Evolutionary conservation across 78 protist genomes (phyloP).

Genomic region (Dictyostelium capitatum): DNA sequence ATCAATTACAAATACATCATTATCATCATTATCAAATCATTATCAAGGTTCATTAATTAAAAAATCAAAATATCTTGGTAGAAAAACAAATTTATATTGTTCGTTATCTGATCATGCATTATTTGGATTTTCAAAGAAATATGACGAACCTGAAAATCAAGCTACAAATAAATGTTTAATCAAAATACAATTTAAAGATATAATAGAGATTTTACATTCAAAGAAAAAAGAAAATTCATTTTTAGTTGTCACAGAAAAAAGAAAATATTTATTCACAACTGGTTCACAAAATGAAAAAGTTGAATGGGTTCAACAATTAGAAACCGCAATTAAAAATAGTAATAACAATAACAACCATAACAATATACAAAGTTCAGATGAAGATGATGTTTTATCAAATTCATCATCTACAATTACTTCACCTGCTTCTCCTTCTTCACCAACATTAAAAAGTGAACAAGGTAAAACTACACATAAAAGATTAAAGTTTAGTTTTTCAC

Average conservation of each 20-base stretch:
- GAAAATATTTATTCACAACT: constrained; percentile 54
- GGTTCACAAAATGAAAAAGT: constrained; percentile 11
- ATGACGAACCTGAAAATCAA: background rate
- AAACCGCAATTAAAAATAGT: constrained; percentile 1
- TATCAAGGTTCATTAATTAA: constrained; percentile 43
- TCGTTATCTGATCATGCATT: background rate
- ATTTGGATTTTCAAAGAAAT: constrained; percentile 5
- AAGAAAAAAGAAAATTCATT: constrained; percentile 43
- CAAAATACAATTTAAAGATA: background rate
- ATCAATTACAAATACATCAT: constrained; percentile 21
- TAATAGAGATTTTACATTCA: constrained; percentile 15
- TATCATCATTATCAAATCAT: background rate
- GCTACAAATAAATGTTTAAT: background rate
- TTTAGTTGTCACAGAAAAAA: constrained; percentile 16
- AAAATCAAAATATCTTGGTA: constrained; percentile 58
- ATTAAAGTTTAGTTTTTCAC: constrained; percentile 21
- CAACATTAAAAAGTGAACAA: constrained; percentile 10
- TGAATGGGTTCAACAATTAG: constrained; percentile 51
- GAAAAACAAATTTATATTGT: constrained; percentile 19
- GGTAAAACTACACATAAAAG: constrained; percentile 1
- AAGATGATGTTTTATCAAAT: background rate
- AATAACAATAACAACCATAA: background rate
- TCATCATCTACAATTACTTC: background rate
- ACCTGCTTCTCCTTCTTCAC: background rate
- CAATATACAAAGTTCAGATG: background rate